Base-by-base conservation (phyloP, 805 yeast genomes). In the Metschnikowia gelsemii region DNA sequence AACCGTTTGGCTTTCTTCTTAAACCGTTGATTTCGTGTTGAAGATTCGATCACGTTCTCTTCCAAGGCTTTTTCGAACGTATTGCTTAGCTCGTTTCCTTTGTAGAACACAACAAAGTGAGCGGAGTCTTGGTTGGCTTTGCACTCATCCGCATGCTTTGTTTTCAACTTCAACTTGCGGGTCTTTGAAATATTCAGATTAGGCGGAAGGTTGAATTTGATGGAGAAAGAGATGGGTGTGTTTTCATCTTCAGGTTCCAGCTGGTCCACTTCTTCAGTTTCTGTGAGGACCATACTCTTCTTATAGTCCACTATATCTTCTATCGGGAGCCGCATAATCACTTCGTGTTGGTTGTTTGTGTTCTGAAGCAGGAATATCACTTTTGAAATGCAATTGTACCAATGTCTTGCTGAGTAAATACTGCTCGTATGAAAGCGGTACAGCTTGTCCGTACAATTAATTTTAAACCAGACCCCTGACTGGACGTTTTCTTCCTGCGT, bases 371-470 rank as follows among this genome's bases (percentile, higher is more conserved):
- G 62, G 62, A 91, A 91, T 2, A 87, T 79, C 39, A 83, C 82
- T 54, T 85, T 87, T 49, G 84, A 86, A 32, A 91, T 62, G 8
- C 75, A 65, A 38, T 82, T 80, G 33, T 78, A 82, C 98, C 98
- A 91, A 13, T 82, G 76, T 44, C 85, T 73, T 0, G 97, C 97
- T 5, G 82, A 66, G 46, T 73, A 79, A 12, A 76, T 63, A 18
- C 84, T 80, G 55, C 90, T 96, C 2, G 95, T 85, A 47, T 76
- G 74, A 51, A 90, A 84, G 29, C 73, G 71, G 59, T 82, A 82
- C 0, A 77, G 72, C 48, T 78, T 75, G 22, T 73, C 68, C 30
- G 73, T 79, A 2, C 88, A 80, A 2, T 73, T 60, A 18, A 91
- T 63, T 32, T 73, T 70, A 54, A 90, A 78, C 75, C 82, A 78